Conservation (phyloP, 2,329 filamentous ascomycete species). For the Beauveria sp. region DNA sequence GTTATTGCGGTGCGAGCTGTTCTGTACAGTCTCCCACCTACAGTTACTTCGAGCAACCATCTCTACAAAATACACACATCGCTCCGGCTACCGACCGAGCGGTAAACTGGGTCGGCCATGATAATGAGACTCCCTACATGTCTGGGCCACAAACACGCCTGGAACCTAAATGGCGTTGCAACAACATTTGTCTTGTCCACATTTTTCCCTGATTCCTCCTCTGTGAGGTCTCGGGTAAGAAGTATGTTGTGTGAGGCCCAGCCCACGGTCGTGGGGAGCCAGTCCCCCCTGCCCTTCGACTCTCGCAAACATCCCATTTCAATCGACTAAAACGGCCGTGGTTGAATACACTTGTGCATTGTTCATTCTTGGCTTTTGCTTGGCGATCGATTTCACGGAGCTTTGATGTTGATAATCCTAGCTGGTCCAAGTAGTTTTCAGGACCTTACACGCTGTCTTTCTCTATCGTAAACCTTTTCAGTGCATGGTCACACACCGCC, state of each 20-base stretch:
- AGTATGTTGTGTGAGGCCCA: no score
- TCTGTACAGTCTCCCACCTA: no score
- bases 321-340: no score
- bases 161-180: background rate
- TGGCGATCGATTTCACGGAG: background rate
- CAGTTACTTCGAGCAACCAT: no score
- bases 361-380: background rate
- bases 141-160: background rate
- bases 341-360: background rate
- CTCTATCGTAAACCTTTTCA: background rate
- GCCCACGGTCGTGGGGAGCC: no score
- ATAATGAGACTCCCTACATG: background rate
- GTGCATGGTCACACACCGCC: constrained; percentile 25
- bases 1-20: background rate
- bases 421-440: no score
- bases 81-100: background rate
- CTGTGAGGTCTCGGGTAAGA: no score
- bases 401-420: background rate
- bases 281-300: no score
- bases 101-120: background rate
- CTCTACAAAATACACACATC: background rate
- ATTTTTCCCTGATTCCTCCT: background rate
- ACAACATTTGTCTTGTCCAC: background rate
- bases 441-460: no score
- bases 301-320: no score